Evolutionary conservation across 495 filamentous ascomycete species (phyloP), one percentile per base, ranked within the genome.

Genomic region (Annulohypoxylon maeteangense): DNA sequence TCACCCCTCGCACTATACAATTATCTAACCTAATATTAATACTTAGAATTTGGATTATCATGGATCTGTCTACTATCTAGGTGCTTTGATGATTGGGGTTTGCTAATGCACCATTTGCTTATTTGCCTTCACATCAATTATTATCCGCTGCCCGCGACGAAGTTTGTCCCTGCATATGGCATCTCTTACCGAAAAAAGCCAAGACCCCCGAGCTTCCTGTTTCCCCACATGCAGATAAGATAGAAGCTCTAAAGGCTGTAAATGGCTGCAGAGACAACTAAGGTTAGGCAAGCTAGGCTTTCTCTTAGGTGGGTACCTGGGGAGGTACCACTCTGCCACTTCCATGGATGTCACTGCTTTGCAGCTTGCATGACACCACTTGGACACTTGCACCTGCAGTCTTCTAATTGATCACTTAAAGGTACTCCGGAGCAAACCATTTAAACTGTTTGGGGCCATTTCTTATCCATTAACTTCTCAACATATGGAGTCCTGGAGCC

Each of bases 401-500:
- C 61, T 69, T 68, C 53, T 62, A 44, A 44, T 18, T 44, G 40
- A 42, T 65, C 66, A 74, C 69, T 56, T 48, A 11, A 69, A 76
- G 45, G 68, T 69, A 63, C 74, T 68, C 32, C 63, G 63, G 74
- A 66, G 68, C 32, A 70, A 55, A 65, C 45, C 38, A 38, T 45
- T 63, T 44, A 44, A 59, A n/a, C 29, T 31, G 18, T 59, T 23
- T 63, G 18, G 22, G 20, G 56, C 56, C 57, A 18, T 34, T 36
- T 58, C 64, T 56, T 51, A 45, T 72, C 68, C 63, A 70, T 76
- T 71, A 72, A 74, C 68, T 68, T 67, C 62, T 78, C 66, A 75
- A 65, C 71, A 65, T 62, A 67, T 71, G 62, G 62, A 55, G 63
- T 62, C 25, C 73, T 72, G 34, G 83, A 84, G 70, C 78, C 81